These are phyloP conservation scores for Spathaspora sp. DNA, from an alignment of 1,139 yeast genomes.

Conservation along the genomic window DNA sequence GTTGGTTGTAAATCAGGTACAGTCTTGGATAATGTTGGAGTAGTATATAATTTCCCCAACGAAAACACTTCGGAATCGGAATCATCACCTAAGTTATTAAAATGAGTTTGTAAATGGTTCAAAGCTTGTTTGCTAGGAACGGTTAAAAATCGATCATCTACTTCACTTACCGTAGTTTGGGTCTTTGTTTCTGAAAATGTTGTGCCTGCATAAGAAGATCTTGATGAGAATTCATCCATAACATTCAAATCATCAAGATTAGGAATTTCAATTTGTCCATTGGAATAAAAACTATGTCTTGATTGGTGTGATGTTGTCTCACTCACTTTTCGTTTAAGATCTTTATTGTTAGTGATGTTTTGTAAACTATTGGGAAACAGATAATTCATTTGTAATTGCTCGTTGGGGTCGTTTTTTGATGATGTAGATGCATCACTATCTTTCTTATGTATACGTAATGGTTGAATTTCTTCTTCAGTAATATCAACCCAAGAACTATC, in stretches of 20 bases:
- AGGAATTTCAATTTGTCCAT: constrained; percentile 48
- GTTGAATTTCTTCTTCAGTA: constrained; percentile 8
- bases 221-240: constrained; percentile 22
- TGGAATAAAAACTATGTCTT: constrained; percentile 26
- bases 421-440: background rate
- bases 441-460: constrained; percentile 11
- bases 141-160: constrained; percentile 25
- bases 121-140: constrained; percentile 35
- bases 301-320: constrained; percentile 13
- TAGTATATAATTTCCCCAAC: constrained; percentile 8
- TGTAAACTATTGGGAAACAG: constrained; percentile 37
- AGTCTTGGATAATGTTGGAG: constrained; percentile 9
- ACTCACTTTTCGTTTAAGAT: constrained; percentile 14
- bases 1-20: background rate
- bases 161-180: constrained; percentile 19
- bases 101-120: constrained; percentile 27
- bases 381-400: constrained; percentile 36
- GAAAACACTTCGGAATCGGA: constrained; percentile 27
- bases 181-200: constrained; percentile 30
- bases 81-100: constrained; percentile 22
- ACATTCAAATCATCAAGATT: constrained; percentile 29
- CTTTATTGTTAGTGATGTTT: constrained; percentile 36
- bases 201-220: constrained; percentile 26
- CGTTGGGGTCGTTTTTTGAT: constrained; percentile 22
- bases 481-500: constrained; percentile 11